Base-by-base conservation (phyloP, 768 basidiomycete genomes). In the Suillus subaureus region DNA sequence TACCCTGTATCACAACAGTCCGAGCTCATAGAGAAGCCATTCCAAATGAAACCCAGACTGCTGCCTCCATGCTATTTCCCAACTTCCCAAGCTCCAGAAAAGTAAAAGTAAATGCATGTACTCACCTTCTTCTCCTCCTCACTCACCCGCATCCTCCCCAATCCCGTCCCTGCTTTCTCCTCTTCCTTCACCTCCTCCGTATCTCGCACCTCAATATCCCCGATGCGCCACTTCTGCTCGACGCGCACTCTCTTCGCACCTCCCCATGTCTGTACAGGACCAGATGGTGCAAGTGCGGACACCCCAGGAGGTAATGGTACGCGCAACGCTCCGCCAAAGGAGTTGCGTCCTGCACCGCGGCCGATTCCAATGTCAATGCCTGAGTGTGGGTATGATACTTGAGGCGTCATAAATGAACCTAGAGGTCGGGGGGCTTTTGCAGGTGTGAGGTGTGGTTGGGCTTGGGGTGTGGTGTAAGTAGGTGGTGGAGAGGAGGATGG, bases 341-440 rank as follows among this genome's bases (percentile, higher is more conserved):
- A 87, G 65, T 80, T 76, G 65, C 79, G 62, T 64, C 67, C 61
- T 3, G 69, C 67, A 54, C 68, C 68, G 13, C 70, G 64, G 12
- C 61, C 51, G 6, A 45, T 51, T 33, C 62, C 66, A 52, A 62
- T 35, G 37, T 55, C 64, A 56, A 64, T 37, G 61, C 45, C 35
- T 13, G 58, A 37, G 55, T 31, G 33, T 57, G 61, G 28, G 57
- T 58, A 69, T 21, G 73, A 72, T 16, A 73, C 70, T 74, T 88
- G 88, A 0, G 89, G 89, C 1, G 87, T 89, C 85, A 87, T 85
- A 76, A 89, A 89, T 13, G 66, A 54, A 18, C 78, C 77, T 54
- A 49, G 68, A 67, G 45, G 71, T 66, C n/a, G 70, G 56, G 45
- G 66, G 70, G 16, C 72, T 68, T 49, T 68, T 64, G 61, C 54